Base-by-base conservation (phyloP, 768 basidiomycete species). In the Boletus patriciae region DNA sequence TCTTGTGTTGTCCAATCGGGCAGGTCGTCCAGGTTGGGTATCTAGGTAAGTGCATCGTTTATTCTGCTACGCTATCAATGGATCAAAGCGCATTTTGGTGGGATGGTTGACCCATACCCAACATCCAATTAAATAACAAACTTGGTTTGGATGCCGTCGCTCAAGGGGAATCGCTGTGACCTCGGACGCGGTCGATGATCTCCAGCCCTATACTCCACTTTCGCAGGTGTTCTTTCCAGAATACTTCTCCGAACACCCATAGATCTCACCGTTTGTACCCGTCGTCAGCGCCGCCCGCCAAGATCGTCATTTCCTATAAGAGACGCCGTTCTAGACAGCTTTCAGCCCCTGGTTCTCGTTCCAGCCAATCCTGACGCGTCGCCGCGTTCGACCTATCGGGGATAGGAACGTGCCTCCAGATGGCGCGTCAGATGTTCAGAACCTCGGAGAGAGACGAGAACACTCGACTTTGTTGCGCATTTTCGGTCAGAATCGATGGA, bases 211-310 rank as follows among this genome's bases (percentile, higher is more conserved):
- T 21, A 37, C 55, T 54, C 27, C 34, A 54, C 51, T 31, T 47
- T 29, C 54, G 25, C 59, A 93, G 88, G 82, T 93, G 11, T 94
- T 93, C 71, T 94, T 94, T 64, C 89, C 89, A 2, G 83, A 89
- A 58, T 80, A 4, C 80, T 94, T n/a, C 74, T 94, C 23, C 82
- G 86, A 6, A 83, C 86, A 1, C 76, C 93, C 10, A 73, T 29
- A 29, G 1, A 29, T 9, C 29, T 95, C 85, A 1, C 77, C 76
- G 5, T 74, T 0, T 82, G 80, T 60, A n/a, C 52, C 19, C 51
- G 8, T 23, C 52, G 8, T 55, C 51, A 34, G 37, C 46, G 9
- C 59, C 58, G 46, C 52, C 54, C 40, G 58, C 67, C 4, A 71
- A 75, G 25, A 66, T 92, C 45, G 68, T 88, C 31, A 81, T 93